These are phyloP conservation scores for Oldenlandia corymbosa DNA, from an alignment of 257 asterid species.

Conservation along the genomic window DNA sequence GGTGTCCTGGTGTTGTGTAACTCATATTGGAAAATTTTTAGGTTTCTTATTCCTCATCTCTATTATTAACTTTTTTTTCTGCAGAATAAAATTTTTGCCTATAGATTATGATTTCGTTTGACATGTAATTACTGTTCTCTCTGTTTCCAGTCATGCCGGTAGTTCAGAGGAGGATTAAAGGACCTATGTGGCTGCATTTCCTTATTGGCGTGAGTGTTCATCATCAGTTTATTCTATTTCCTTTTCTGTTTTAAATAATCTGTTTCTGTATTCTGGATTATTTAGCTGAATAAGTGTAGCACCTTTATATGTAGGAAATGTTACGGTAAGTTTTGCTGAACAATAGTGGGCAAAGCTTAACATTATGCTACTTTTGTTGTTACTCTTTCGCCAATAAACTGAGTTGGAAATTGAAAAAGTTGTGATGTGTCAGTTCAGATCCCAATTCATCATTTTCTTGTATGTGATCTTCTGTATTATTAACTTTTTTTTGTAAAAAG, in stretches of 20 bases:
- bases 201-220: conserved; percentile 68
- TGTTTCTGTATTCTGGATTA: background rate
- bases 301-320: background rate
- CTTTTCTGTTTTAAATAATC: background rate
- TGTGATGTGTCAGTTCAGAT: too few species aligned
- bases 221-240: conserved; percentile 1
- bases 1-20: background rate
- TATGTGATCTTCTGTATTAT: too few species aligned
- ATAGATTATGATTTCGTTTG: conserved; percentile 4
- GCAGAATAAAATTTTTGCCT: background rate
- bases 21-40: background rate
- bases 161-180: conserved; percentile 69
- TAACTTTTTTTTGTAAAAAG: too few species aligned
- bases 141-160: conserved; percentile 71
- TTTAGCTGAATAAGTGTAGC: background rate
- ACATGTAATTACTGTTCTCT: conserved; percentile 2
- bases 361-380: background rate
- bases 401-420: background rate
- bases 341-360: background rate
- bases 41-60: too few species aligned
- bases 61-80: too few species aligned
- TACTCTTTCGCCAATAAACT: too few species aligned
- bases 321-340: background rate
- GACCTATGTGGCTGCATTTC: conserved; percentile 91
- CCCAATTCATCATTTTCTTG: too few species aligned